Evolutionary conservation across 2,329 filamentous ascomycete species (phyloP).

Genomic region (Mycosphaerella arachidis): DNA sequence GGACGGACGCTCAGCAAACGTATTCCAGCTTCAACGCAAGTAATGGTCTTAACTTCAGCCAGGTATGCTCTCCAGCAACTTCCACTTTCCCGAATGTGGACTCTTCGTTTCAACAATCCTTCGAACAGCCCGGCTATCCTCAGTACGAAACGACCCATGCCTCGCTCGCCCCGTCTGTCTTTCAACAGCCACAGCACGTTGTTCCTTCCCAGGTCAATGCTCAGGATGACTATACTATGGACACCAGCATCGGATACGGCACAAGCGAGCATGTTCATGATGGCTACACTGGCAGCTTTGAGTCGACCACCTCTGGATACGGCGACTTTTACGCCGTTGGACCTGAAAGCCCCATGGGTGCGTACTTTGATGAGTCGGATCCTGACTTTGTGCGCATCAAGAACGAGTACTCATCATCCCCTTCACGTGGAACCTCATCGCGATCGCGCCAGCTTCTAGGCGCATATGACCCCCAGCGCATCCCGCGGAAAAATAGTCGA

Average conservation of each 20-base stretch:
- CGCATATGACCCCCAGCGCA: not conserved
- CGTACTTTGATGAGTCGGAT: constrained; percentile 22
- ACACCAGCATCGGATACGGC: constrained; percentile 13
- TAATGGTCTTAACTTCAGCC: not conserved
- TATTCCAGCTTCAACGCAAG: not conserved
- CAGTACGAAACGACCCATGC: constrained; percentile 4
- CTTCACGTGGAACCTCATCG: not conserved
- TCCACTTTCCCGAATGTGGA: constrained; percentile 8
- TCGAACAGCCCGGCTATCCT: constrained; percentile 12
- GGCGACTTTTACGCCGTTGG: constrained; percentile 12
- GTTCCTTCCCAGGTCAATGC: constrained; percentile 26
- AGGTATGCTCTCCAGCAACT: not conserved
- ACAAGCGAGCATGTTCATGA: constrained; percentile 7
- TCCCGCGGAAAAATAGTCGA: constrained; percentile 3
- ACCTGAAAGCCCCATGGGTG: constrained; percentile 13
- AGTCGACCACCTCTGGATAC: constrained; percentile 7
- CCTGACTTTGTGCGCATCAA: constrained; percentile 22
- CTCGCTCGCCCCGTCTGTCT: constrained; percentile 13
- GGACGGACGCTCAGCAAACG: not conserved
- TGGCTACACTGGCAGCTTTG: constrained; percentile 14
- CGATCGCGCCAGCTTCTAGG: not conserved
- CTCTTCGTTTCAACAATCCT: constrained; percentile 8
- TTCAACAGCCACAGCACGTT: constrained; percentile 17
- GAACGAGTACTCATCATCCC: constrained; percentile 12
- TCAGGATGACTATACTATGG: constrained; percentile 20